phyloP scores from a whole-genome alignment of 2,329 filamentous ascomycete genomes.

The Amesomyces nigricolor region DNA sequence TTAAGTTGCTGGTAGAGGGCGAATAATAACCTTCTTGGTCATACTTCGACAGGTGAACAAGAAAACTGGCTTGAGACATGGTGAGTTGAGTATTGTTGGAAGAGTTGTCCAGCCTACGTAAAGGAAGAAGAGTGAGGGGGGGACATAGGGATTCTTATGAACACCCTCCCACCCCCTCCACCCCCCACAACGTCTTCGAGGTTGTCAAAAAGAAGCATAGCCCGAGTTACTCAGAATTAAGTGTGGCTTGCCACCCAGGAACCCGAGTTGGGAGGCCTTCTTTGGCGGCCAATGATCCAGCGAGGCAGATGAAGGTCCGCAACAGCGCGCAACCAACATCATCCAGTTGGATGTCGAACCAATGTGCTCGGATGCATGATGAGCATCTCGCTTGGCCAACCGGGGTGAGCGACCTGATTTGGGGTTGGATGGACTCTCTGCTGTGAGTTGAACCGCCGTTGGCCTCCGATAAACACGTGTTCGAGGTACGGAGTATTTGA shows the following conservation, averaged over 20 bases:
- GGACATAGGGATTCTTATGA: no score
- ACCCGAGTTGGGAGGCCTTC: background rate
- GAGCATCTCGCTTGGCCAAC: background rate
- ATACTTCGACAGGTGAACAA: slow-evolving; percentile 12
- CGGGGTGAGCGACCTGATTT: background rate
- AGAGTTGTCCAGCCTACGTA: background rate
- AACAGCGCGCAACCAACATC: background rate
- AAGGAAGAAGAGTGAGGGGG: background rate
- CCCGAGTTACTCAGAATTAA: no score
- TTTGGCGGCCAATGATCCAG: background rate
- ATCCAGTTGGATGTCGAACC: background rate
- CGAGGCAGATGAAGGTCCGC: background rate
- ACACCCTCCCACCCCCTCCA: no score
- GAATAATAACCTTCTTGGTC: slow-evolving; percentile 1
- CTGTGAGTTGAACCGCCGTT: background rate
- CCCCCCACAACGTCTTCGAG: no score
- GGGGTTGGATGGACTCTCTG: background rate
- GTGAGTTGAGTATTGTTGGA: background rate
- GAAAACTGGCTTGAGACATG: slow-evolving; percentile 13
- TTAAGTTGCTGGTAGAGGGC: background rate
- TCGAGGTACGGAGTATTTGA: background rate
- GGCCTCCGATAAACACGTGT: background rate
- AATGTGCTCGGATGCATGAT: background rate
- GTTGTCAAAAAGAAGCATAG: no score
- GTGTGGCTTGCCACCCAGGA: background rate